Evolutionary conservation across 2,329 filamentous ascomycete genomes (phyloP).

Genomic region (Paecilomyces formosus): DNA sequence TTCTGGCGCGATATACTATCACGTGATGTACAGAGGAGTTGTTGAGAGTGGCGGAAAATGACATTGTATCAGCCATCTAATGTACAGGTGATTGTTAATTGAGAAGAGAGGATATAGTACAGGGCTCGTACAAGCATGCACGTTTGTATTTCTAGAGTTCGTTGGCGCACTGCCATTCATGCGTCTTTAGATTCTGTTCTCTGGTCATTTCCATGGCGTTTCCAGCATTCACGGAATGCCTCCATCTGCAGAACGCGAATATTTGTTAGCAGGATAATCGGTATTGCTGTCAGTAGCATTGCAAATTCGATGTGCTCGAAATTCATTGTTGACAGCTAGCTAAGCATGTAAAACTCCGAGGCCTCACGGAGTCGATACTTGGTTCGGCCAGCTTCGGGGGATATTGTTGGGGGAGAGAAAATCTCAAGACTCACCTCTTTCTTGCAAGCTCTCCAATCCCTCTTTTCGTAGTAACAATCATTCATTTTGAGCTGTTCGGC

Average conservation of each 20-base stretch:
- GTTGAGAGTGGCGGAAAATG: not conserved
- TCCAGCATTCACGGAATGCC: constrained; percentile 84
- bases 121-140: not conserved
- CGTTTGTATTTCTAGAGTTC: not conserved
- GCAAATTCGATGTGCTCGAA: not conserved
- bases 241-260: constrained; percentile 52
- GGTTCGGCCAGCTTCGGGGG: not conserved
- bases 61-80: not conserved
- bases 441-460: constrained; percentile 87
- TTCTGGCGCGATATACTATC: not conserved
- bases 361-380: not conserved
- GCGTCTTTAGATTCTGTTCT: constrained; percentile 71
- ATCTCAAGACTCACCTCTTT: constrained; percentile 60
- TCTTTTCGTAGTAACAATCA: constrained; percentile 92
- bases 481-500: constrained; percentile 86
- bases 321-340: not conserved
- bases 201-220: constrained; percentile 75
- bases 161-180: constrained; percentile 17
- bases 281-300: not conserved
- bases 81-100: not conserved
- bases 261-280: not conserved
- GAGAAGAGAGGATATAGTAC: constrained; percentile 4
- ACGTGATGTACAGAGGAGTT: not conserved
- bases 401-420: not conserved
- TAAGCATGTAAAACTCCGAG: not conserved